A percentile compares a stretch with the other conserved stretches of the same genome.
Conservation (phyloP, 2,329 filamentous ascomycete genomes). For the Clarireedia hainanense region DNA sequence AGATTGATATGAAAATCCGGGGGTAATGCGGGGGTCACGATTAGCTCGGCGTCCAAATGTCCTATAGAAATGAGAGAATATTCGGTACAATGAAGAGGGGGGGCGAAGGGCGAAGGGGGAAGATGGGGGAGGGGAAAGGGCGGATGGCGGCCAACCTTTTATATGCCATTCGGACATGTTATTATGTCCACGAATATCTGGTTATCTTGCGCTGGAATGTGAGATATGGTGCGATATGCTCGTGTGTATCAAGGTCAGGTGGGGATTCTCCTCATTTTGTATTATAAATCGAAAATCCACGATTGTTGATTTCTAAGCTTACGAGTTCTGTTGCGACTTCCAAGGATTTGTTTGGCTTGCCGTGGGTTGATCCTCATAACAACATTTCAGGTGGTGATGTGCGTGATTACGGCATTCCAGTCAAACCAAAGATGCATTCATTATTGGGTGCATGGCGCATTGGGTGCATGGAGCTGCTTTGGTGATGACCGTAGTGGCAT, state of each 20-base stretch:
- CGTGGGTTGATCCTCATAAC: neutral
- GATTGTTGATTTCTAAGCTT: neutral
- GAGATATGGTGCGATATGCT: neutral
- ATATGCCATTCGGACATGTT: constrained; percentile 11
- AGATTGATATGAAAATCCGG: constrained; percentile 7
- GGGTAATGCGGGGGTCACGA: constrained; percentile 8
- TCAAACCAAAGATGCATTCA: neutral
- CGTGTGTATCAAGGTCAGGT: constrained; percentile 1
- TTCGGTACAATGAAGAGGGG: neutral
- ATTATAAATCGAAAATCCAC: neutral
- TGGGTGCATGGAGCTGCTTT: no score
- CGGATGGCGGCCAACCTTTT: constrained; percentile 4
- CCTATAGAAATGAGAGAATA: constrained; percentile 1
- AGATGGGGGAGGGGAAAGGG: no score
- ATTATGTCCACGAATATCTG: neutral
- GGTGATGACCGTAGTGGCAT: no score
- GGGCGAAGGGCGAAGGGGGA: neutral
- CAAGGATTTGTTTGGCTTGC: neutral
- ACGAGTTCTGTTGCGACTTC: neutral
- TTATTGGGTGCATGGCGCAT: no score
- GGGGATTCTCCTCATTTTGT: constrained; percentile 4
- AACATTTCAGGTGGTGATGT: neutral
- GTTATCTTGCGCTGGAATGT: neutral
- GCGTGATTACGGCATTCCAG: neutral
- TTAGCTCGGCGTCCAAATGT: constrained; percentile 9